Evolutionary conservation across 352 stramenopile species (phyloP), one percentile per base, ranked within the genome.

Genomic region (Phytopythium montanum): DNA sequence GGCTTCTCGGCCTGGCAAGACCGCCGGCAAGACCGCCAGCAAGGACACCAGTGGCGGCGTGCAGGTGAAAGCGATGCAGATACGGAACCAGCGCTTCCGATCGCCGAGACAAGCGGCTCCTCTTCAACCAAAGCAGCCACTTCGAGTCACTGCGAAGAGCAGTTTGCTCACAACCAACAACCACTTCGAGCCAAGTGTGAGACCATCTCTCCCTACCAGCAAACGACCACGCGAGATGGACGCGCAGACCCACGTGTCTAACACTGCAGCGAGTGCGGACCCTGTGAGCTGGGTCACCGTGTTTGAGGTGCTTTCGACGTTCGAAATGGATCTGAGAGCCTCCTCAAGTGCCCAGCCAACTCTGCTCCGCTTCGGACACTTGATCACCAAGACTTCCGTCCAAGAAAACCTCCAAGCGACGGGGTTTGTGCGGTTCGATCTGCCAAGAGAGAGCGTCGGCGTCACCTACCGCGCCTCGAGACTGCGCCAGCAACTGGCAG

Each of bases 401-500:
- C 12, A 34, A 14, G 25, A 33, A 16, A 7, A 52, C 6, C 45
- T 52, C 25, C 3, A 36, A 29, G 4, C 23, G 0, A 23, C 25
- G 5, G 45, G 23, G 5, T 52, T 52, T 33, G 45, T 18, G n/a
- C 42, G 21, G 5, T 49, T 49, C 8, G 42, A 3, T 14, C 25
- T 52, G 2, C 13, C 45, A 23, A 4, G 5, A 3, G 45, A 52
- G 0, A 14, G 13, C 1, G 26, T 41, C 13, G 13, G n/a, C 0
- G 26, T 55, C 13, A 29, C 29, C 21, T 28, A 26, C 21, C 29
- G 49, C 16, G 49, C 18, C 8, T 33, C 62, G 59, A 56, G 59
- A 39, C 55, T 80, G 62, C 68, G 68, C 25, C 72, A 80, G 29
- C 39, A 50, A 21, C 16, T 71, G 19, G 67, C 59, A 55, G 61